Evolutionary conservation across 1,284 basidiomycete species (phyloP).

Genomic region (Apiotrichum gracile): DNA sequence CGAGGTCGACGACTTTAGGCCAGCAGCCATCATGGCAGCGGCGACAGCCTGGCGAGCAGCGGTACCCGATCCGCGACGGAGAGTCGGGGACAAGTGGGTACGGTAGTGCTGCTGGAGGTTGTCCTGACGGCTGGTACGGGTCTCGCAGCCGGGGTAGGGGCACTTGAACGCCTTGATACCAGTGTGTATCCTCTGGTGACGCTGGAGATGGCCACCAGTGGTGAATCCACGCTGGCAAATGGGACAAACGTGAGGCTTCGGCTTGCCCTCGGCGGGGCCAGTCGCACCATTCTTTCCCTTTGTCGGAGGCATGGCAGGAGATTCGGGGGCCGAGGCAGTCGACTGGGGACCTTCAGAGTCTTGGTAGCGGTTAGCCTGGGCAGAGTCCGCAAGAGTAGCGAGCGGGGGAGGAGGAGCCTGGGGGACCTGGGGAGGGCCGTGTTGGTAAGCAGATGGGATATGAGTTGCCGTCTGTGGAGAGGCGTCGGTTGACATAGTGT

Average conservation of each 20-base stretch:
- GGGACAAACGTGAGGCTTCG: constrained; percentile 43
- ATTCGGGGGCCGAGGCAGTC: constrained; percentile 6
- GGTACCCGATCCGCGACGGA: constrained; percentile 41
- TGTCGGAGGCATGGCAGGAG: constrained; percentile 13
- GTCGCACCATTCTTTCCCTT: constrained; percentile 45
- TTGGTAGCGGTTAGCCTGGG: constrained; percentile 9
- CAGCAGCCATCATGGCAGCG: constrained; percentile 44
- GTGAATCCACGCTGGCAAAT: constrained; percentile 42
- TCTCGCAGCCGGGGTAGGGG: constrained; percentile 45
- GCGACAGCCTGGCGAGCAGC: constrained; percentile 41
- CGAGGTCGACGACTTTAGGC: constrained; percentile 36
- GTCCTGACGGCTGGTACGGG: constrained; percentile 42
- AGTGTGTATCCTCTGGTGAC: constrained; percentile 45
- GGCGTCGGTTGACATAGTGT: constrained; percentile 11
- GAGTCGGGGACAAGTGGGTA: constrained; percentile 41
- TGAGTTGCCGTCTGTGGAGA: constrained; percentile 9
- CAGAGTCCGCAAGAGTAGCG: not conserved
- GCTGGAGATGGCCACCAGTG: constrained; percentile 43
- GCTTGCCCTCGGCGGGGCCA: constrained; percentile 42
- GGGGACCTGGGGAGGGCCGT: constrained; percentile 4
- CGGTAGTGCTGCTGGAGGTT: constrained; percentile 46
- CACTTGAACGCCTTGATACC: constrained; percentile 47
- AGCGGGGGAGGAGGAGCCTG: constrained; percentile 3
- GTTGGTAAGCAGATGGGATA: constrained; percentile 6
- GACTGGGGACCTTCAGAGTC: constrained; percentile 4